Evolutionary conservation across 2,329 filamentous ascomycete genomes (phyloP), one percentile per base, ranked within the genome.

Genomic region (Bipolaris zeicola): DNA sequence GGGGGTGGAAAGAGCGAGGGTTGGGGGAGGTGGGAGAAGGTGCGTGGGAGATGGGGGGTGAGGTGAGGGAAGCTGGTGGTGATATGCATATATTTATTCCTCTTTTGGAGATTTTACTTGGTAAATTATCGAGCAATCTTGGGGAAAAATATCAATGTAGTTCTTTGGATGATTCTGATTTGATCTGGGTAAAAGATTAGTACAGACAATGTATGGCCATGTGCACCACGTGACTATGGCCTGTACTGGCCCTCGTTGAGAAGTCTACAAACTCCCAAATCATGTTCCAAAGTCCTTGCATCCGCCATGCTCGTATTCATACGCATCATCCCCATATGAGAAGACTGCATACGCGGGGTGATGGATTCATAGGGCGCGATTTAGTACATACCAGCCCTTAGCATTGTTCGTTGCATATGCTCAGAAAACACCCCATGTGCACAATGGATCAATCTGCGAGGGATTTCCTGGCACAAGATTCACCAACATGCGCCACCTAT

Each of bases 341-440:
- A 11, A 24, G 20, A 41, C 38, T 24, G 3, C 20, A 14, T 24
- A 14, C 33, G 6, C 11, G 6, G 5, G 8, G 6, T 14, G 11
- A 8, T 10, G 31, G 14, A 6, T 3, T 11, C 26, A 13, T 13
- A 34, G n/a, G 28, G 26, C 45, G 5, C 28, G 7, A 24, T 8
- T 20, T 20, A 18, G 2, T 36, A 13, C 8, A 16, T 22, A 28
- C 11, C 20, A 20, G 18, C 31, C 39, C 39, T 55, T 55, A 38
- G 31, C 33, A 55, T 55, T 55, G 46, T 54, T 54, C 31, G 31
- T 44, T n/a, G 45, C 51, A 43, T 13, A 8, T 7, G 6, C 13
- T 43, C 14, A 26, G 7, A 18, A 10, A n/a, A 34, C 3, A 20
- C 34, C 39, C 24, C 13, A 1, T 38, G 16, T 13, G 16, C 20